Evolutionary conservation across 2,329 filamentous ascomycete species (phyloP).

Genomic region (Passalora sequoiae): DNA sequence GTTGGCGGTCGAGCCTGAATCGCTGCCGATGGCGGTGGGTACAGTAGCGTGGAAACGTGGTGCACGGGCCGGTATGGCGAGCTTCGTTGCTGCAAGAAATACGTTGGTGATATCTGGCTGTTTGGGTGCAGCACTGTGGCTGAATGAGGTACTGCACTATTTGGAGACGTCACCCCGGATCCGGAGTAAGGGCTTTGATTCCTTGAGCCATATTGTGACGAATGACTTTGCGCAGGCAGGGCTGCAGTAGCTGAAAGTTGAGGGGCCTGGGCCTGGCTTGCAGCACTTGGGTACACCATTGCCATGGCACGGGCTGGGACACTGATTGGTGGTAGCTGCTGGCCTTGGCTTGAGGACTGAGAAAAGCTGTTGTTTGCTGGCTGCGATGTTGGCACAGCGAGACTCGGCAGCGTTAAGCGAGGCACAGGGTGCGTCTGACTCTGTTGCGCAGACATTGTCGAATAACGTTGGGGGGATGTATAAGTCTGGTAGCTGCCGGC

Average conservation of each 20-base stretch:
- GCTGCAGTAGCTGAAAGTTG: constrained; percentile 20
- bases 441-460: constrained; percentile 34
- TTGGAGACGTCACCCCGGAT: constrained; percentile 61
- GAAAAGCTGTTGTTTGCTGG: constrained; percentile 22
- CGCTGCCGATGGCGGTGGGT: constrained; percentile 75
- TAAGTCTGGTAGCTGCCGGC: constrained; percentile 24
- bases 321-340: constrained; percentile 59
- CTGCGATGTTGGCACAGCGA: constrained; percentile 56
- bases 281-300: constrained; percentile 62
- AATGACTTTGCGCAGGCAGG: constrained; percentile 19
- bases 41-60: constrained; percentile 82
- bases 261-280: constrained; percentile 47
- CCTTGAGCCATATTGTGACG: constrained; percentile 38
- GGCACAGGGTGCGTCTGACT: constrained; percentile 30
- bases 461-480: constrained; percentile 28
- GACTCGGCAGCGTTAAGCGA: constrained; percentile 64
- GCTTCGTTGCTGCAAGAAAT: constrained; percentile 79
- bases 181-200: constrained; percentile 50
- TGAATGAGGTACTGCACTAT: constrained; percentile 56
- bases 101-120: constrained; percentile 75
- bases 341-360: constrained; percentile 15
- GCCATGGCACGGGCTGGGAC: constrained; percentile 62
- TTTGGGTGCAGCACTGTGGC: constrained; percentile 45
- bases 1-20: constrained; percentile 54
- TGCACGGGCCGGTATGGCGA: constrained; percentile 92